Evolutionary conservation across 2,329 filamentous ascomycete genomes (phyloP), one percentile per base, ranked within the genome.

Genomic region (Hymenoscyphus fraxineus): DNA sequence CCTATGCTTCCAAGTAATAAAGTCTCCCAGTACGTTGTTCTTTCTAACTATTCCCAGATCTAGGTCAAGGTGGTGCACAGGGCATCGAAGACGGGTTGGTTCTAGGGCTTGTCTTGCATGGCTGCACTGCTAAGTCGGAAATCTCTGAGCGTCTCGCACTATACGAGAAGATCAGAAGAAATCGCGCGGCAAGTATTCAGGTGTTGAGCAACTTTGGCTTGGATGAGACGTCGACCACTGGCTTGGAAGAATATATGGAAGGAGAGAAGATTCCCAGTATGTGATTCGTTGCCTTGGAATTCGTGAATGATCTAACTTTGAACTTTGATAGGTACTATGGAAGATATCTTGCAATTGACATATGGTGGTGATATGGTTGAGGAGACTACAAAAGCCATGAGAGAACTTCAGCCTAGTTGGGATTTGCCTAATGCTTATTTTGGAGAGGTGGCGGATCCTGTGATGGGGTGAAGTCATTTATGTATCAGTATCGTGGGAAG

Each of bases 151-250:
- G 75, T 15, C 66, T 76, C 6, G 60, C 40, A 12, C 32, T 75
- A 3, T 80, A 72, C 59, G 73, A 77, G 54, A 68, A 68, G 41
- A 71, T 74, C 35, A 66, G 76, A n/a, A 69, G 66, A 19, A 71
- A 71, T 57, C 66, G 76, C 12, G 73, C 76, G 1, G 75, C 74
- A 15, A 73, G 70, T 1, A 75, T 79, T n/a, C 77, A 79, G 62
- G 72, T 79, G 40, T 67, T 79, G 51, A 76, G 75, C 56, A 77
- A 78, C 56, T 62, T 62, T 60, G 63, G 63, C 1, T 61, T 31
- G 7, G 63, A 62, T 13, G 63, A 65, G 63, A 67, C 73, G 69
- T n/a, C 32, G 3, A 31, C 51, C 4, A 32, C 19, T 5, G 63
- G 59, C n/a, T 15, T 66, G 55, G 57, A 41, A 19, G 56, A 60